A percentile compares a stretch with the other conserved stretches of the same genome.
phyloP scores from a whole-genome alignment of 2,329 filamentous ascomycete genomes.

The Dactylellina sp. region DNA sequence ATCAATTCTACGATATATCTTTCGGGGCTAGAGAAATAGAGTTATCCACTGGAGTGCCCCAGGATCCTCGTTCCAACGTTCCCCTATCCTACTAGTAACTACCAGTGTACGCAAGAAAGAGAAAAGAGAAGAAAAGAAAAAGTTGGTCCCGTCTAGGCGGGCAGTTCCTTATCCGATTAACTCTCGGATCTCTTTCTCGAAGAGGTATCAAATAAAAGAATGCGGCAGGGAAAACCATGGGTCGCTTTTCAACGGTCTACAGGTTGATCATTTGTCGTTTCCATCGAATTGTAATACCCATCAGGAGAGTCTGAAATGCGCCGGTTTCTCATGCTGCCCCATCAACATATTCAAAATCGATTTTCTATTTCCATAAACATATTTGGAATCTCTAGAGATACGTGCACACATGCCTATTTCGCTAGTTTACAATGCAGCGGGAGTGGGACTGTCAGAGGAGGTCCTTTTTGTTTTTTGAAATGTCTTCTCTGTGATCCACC shows the following conservation, averaged over 20 bases:
- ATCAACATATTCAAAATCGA: constrained; percentile 39
- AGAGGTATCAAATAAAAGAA: constrained; percentile 57
- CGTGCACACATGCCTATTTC: constrained; percentile 56
- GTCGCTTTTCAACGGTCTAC: constrained; percentile 50
- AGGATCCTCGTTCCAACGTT: constrained; percentile 48
- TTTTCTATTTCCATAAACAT: constrained; percentile 48
- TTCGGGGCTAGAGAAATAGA: constrained; percentile 53
- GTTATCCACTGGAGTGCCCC: constrained; percentile 45
- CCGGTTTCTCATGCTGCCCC: constrained; percentile 21
- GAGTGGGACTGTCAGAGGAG: constrained; percentile 51
- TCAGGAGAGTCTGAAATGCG: constrained; percentile 27
- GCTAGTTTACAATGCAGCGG: constrained; percentile 54
- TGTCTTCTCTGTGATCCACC: constrained; percentile 42
- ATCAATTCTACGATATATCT: constrained; percentile 54
- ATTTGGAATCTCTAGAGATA: constrained; percentile 51
- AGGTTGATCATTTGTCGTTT: constrained; percentile 47
- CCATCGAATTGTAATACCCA: constrained; percentile 39
- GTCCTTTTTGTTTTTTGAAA: constrained; percentile 42
- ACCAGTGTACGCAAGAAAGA: constrained; percentile 2
- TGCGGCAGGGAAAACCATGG: constrained; percentile 55
- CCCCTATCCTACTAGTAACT: constrained; percentile 53
- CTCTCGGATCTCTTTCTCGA: constrained; percentile 57
- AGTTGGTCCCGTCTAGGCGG: constrained; percentile 45
- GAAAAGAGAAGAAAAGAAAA: too few species aligned
- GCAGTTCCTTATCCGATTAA: constrained; percentile 47